Conservation (phyloP, 148 eudicot species). For the Nepenthes gracilis region DNA sequence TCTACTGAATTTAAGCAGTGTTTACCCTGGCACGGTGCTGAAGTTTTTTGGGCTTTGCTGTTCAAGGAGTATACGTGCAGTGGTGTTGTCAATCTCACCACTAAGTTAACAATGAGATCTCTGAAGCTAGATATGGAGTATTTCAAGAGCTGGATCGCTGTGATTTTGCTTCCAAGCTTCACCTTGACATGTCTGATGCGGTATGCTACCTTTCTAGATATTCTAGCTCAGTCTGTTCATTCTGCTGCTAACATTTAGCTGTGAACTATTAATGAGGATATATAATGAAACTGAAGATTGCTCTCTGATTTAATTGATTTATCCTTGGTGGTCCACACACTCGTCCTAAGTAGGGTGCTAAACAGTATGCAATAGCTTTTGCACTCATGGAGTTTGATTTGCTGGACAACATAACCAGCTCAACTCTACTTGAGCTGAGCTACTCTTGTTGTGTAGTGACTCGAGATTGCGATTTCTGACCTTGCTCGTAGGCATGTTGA, state of each 20-base stretch:
- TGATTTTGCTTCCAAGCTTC: slow-evolving; percentile 67
- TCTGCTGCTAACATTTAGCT: background rate
- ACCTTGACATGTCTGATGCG: slow-evolving; percentile 61
- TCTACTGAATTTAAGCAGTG: slow-evolving; percentile 38
- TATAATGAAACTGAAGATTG: background rate
- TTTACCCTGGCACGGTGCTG: slow-evolving; percentile 55
- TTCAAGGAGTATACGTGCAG: slow-evolving; percentile 43
- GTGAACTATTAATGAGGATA: background rate
- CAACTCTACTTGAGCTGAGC: too few relatives aligned
- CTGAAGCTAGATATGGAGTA: slow-evolving; percentile 58
- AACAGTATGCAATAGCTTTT: too few relatives aligned
- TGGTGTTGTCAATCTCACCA: slow-evolving; percentile 43
- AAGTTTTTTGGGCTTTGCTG: slow-evolving; percentile 54
- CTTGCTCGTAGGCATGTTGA: too few relatives aligned
- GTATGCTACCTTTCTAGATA: slow-evolving; percentile 16
- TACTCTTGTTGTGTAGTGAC: too few relatives aligned
- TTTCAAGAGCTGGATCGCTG: slow-evolving; percentile 62
- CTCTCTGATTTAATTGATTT: too few relatives aligned
- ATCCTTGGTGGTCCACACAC: too few relatives aligned
- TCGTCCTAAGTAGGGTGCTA: too few relatives aligned
- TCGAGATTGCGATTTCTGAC: too few relatives aligned
- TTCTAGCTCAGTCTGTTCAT: too few relatives aligned
- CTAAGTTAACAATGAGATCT: slow-evolving; percentile 21
- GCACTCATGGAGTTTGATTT: too few relatives aligned
- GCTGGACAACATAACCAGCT: too few relatives aligned